Evolutionary conservation across 2,329 filamentous ascomycete species (phyloP).

Genomic region (Calonectria pseudoreteaudii): DNA sequence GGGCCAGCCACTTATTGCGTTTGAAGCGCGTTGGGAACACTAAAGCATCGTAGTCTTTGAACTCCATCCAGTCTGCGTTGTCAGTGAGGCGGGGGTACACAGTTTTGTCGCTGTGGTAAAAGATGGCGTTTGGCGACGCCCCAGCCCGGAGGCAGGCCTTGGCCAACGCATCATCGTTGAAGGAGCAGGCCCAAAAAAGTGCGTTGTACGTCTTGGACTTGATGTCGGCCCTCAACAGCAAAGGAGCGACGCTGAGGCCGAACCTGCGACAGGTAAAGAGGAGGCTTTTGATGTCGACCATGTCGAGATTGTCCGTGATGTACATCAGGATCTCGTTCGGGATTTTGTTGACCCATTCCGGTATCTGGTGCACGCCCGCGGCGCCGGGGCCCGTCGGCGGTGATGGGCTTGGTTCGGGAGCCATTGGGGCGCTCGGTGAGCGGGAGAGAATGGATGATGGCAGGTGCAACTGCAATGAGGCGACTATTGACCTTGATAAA

Average conservation of each 20-base stretch:
- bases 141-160: not conserved
- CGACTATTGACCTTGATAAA: not conserved
- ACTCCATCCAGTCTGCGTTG: not conserved
- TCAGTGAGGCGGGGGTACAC: too few species aligned
- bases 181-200: not conserved
- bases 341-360: not conserved
- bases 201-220: conserved; percentile 2
- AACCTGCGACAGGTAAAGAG: not conserved
- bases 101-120: not conserved
- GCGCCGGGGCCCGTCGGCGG: not conserved
- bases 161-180: not conserved
- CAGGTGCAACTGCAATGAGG: not conserved
- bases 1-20: not conserved
- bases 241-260: not conserved
- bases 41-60: not conserved
- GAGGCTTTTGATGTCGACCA: not conserved
- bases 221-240: not conserved
- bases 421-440: not conserved
- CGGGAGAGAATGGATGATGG: not conserved
- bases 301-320: not conserved
- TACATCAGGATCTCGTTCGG: not conserved
- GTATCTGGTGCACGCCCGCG: not conserved
- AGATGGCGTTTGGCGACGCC: conserved; percentile 3
- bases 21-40: not conserved
- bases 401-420: not conserved